Evolutionary conservation across 306 rosid genomes (phyloP).

Genomic region (Gleditsia sinensis): DNA sequence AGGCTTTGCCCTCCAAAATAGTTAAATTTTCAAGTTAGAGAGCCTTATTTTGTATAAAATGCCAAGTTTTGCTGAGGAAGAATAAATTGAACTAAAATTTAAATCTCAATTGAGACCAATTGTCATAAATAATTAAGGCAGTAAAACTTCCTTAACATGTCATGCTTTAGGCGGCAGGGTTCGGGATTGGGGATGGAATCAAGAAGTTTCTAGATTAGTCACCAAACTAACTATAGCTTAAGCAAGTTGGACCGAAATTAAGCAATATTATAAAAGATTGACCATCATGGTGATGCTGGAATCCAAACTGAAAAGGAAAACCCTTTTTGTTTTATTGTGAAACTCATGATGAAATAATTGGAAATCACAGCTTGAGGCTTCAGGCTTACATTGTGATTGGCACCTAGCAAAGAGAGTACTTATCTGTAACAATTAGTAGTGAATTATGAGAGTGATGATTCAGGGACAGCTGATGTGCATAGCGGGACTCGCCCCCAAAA

Average conservation of each 20-base stretch:
- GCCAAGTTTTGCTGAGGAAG: no score
- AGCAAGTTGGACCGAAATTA: background rate
- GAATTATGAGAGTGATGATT: background rate
- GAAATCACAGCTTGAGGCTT: conserved; percentile 1
- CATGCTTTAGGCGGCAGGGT: no score
- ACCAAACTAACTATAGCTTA: background rate
- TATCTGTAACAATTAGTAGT: background rate
- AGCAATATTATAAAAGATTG: background rate
- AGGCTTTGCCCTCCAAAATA: no score
- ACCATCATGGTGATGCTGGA: no score
- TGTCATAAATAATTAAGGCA: background rate
- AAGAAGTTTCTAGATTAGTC: background rate
- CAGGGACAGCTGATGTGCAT: no score
- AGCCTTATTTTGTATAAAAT: no score
- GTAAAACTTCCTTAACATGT: background rate
- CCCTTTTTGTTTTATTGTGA: no score
- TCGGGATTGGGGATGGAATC: no score
- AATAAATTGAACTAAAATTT: background rate
- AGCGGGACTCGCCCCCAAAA: background rate
- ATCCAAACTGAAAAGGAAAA: background rate
- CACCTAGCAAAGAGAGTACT: background rate
- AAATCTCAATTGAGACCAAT: background rate
- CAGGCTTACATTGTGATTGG: background rate
- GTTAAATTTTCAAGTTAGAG: no score
- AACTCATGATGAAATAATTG: background rate